Base-by-base conservation (phyloP, 1,284 basidiomycete species). In the Ceratorhiza oryzae-sativae region DNA sequence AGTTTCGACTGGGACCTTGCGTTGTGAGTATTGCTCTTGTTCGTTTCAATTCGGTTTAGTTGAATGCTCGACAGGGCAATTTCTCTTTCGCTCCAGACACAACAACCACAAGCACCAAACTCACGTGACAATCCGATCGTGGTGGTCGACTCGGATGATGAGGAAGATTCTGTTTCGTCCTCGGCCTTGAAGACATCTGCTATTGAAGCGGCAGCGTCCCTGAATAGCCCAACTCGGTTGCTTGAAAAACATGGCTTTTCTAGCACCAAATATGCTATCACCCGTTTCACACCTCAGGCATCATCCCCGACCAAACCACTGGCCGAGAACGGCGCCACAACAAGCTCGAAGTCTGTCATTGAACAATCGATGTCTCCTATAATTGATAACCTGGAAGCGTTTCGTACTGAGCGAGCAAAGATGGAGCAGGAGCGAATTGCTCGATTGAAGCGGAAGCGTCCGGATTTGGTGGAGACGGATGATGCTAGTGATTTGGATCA, bases 361-460 rank as follows among this genome's bases (percentile, higher is more conserved):
- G n/a, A 15, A 8, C 18, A n/a, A n/a, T n/a, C 59, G 15, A 3
- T 18, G 18, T 5, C 39, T n/a, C 8, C 41, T 6, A 39, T 13
- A 18, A 30, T 65, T 46, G 49, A 45, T 18, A 46, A 75, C 6
- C 20, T 59, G n/a, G 56, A 67, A 23, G n/a, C 77, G 3, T 90
- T 89, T 75, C 77, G 90, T 2, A 82, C 85, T 1, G 87, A 91
- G 74, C 83, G 90, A 30, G 88, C 87, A 2, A 84, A 88, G 75
- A 77, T 92, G 72, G 91, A 93, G 78, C 83, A 83, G 72, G 89
- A 88, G 73, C 83, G 91, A 18, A 78, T 90, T 0, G 87, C 85
- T 55, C 83, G 91, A 15, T 85, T 86, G 77, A 89, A 89, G 79
- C 85, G 88, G 27, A 76, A 83, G 27, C 82, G 56, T 6, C 39